Conservation (phyloP, 2,329 filamentous ascomycete species). For the Botrytis cinerea region DNA sequence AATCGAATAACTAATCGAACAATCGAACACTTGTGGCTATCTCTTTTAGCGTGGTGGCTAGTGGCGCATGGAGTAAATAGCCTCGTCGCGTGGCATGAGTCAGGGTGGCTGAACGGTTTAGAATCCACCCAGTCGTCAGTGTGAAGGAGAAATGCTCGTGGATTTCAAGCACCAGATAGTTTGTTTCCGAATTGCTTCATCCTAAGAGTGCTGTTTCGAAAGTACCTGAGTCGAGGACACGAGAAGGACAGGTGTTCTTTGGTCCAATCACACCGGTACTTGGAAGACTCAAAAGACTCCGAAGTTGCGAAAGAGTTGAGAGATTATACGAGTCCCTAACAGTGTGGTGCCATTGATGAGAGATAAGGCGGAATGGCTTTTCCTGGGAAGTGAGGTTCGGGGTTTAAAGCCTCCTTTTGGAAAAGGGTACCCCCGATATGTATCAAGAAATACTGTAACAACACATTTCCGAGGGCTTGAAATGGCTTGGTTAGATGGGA, state of each 20-base stretch:
- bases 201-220: background rate
- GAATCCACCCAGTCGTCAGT: background rate
- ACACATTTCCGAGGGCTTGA: background rate
- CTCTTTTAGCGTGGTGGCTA: background rate
- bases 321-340: background rate
- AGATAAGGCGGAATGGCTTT: background rate
- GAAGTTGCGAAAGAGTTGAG: background rate
- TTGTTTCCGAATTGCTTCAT: slow-evolving; percentile 10
- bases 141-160: background rate
- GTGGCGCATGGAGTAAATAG: background rate
- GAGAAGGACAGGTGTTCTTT: background rate
- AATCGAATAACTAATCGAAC: background rate
- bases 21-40: background rate
- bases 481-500: background rate
- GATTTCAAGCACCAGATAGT: background rate
- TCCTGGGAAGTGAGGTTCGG: background rate
- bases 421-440: background rate
- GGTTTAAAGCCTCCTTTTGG: background rate
- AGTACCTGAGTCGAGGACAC: too few relatives aligned
- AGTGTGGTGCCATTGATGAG: background rate
- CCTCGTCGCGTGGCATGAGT: background rate
- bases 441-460: background rate
- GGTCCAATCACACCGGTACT: background rate
- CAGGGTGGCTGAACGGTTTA: background rate
- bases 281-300: background rate